Percentiles rank a stretch among this genome's conserved stretches.
Evolutionary conservation across 2,329 filamentous ascomycete species (phyloP).

Genomic region (Fusarium multiceps): DNA sequence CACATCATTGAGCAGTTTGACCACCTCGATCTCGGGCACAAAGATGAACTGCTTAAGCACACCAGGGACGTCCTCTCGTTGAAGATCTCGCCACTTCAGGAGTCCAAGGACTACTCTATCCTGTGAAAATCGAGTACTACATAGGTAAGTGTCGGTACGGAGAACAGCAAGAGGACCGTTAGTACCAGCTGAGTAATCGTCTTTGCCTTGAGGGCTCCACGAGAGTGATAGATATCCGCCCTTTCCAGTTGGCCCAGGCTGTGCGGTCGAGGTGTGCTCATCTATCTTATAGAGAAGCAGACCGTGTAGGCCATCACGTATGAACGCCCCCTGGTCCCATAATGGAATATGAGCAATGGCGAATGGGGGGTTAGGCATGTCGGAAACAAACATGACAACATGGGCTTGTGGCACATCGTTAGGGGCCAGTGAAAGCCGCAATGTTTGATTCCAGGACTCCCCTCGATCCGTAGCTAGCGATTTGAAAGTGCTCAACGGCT

Average conservation of each 20-base stretch:
- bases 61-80: conserved; percentile 76
- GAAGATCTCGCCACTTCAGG: conserved; percentile 84
- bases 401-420: conserved; percentile 86
- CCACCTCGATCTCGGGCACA: conserved; percentile 96
- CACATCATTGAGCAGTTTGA: conserved; percentile 90
- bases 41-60: conserved; percentile 88
- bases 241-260: conserved; percentile 72
- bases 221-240: conserved; percentile 88
- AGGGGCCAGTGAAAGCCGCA: conserved; percentile 82
- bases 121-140: conserved; percentile 94
- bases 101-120: conserved; percentile 87
- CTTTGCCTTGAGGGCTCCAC: conserved; percentile 77
- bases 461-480: conserved; percentile 84
- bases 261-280: conserved; percentile 81
- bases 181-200: conserved; percentile 77
- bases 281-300: conserved; percentile 91
- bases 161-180: conserved; percentile 85
- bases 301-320: conserved; percentile 84
- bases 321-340: conserved; percentile 92
- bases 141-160: conserved; percentile 84
- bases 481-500: conserved; percentile 85
- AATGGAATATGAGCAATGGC: conserved; percentile 92
- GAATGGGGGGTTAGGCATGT: conserved; percentile 88
- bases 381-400: conserved; percentile 88
- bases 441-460: conserved; percentile 87